A percentile compares a stretch with the other conserved stretches of the same genome.
phyloP scores from a whole-genome alignment of 345 rosid genomes.

The Capsella bursapastoris region DNA sequence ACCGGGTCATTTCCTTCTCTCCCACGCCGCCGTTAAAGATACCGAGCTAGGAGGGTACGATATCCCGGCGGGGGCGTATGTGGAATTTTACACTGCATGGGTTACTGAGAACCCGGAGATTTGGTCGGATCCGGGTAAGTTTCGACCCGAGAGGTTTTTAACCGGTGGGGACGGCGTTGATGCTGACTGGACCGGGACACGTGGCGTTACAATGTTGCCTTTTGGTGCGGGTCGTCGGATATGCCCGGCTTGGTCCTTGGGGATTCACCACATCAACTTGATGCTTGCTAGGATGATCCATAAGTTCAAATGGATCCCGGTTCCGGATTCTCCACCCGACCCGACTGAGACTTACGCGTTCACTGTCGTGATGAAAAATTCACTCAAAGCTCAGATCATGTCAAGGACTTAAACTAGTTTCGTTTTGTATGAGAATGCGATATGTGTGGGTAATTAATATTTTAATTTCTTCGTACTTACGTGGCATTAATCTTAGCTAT shows the following conservation, averaged over 20 bases:
- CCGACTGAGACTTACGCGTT: slow-evolving; percentile 86
- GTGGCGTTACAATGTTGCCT: slow-evolving; percentile 79
- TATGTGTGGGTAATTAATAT: slow-evolving; percentile 20
- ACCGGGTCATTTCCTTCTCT: slow-evolving; percentile 87
- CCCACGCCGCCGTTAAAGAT: slow-evolving; percentile 70
- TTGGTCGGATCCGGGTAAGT: slow-evolving; percentile 76
- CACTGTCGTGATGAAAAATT: slow-evolving; percentile 89
- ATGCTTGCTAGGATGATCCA: slow-evolving; percentile 89
- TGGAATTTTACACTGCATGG: slow-evolving; percentile 97
- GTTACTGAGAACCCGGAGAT: slow-evolving; percentile 75
- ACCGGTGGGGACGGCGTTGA: slow-evolving; percentile 81
- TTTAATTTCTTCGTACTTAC: neutral
- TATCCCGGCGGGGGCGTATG: slow-evolving; percentile 65
- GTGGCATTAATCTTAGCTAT: slow-evolving; percentile 10
- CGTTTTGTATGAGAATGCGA: slow-evolving; percentile 12
- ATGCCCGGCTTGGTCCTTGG: slow-evolving; percentile 88
- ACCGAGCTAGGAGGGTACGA: slow-evolving; percentile 79
- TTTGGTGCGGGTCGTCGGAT: slow-evolving; percentile 95
- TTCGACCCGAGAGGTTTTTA: slow-evolving; percentile 84
- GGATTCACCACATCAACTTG: slow-evolving; percentile 68
- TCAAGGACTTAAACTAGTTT: slow-evolving; percentile 49
- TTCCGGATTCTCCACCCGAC: slow-evolving; percentile 70
- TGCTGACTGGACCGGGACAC: slow-evolving; percentile 84
- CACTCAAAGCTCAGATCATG: slow-evolving; percentile 69
- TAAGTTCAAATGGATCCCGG: slow-evolving; percentile 73